Conservation (phyloP, 2,329 filamentous ascomycete species). For the Cladosporium oxysporum region DNA sequence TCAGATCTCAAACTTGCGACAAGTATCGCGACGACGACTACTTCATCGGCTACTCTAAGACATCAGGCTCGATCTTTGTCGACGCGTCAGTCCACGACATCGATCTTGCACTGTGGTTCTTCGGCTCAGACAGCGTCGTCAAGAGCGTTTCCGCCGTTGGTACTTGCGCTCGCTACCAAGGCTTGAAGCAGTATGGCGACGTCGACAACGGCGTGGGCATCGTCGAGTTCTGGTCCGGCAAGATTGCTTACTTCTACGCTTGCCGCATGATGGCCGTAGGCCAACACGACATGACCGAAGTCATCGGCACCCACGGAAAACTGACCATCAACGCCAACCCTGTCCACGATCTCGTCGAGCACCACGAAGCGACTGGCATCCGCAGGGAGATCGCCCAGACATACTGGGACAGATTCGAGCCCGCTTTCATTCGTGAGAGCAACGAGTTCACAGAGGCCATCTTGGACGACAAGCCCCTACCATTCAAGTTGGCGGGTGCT, state of each 20-base stretch:
- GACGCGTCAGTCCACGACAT: constrained; percentile 73
- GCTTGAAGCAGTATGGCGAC: constrained; percentile 59
- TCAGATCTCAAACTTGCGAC: constrained; percentile 68
- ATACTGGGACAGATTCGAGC: constrained; percentile 64
- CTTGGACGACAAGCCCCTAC: constrained; percentile 57
- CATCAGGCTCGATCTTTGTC: constrained; percentile 68
- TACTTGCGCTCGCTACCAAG: constrained; percentile 61
- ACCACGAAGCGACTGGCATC: constrained; percentile 56
- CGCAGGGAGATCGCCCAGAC: constrained; percentile 61
- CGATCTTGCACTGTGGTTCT: constrained; percentile 65
- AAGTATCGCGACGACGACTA: constrained; percentile 66
- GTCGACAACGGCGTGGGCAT: constrained; percentile 65
- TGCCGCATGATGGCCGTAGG: constrained; percentile 68
- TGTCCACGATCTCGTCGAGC: constrained; percentile 55
- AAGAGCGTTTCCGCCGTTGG: constrained; percentile 60
- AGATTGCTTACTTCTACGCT: constrained; percentile 65
- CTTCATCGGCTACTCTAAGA: constrained; percentile 68
- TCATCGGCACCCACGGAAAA: constrained; percentile 68
- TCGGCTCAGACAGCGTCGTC: constrained; percentile 55
- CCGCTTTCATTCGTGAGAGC: constrained; percentile 64
- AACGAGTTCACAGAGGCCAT: constrained; percentile 64
- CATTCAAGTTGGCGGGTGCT: constrained; percentile 59
- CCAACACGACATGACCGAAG: constrained; percentile 67
- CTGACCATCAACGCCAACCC: constrained; percentile 63
- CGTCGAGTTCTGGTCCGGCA: constrained; percentile 65